Conservation (phyloP, 106 monocot genomes). For the Triglochin maritima region DNA sequence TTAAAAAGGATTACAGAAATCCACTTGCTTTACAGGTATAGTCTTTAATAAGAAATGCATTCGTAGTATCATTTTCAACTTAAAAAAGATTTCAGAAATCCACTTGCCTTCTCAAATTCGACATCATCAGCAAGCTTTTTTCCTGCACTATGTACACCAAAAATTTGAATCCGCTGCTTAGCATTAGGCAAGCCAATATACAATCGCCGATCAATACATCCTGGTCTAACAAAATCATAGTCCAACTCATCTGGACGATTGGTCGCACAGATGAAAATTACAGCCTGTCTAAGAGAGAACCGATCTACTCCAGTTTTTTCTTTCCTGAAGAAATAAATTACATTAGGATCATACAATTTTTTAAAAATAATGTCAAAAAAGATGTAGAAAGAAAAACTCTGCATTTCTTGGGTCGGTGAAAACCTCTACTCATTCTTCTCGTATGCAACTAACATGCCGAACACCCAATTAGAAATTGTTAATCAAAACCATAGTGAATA, state of each 20-base stretch:
- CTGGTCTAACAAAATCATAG: constrained; percentile 59
- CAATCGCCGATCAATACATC: constrained; percentile 72
- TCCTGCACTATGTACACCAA: constrained; percentile 63
- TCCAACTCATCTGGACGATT: constrained; percentile 86
- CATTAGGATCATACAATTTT: background rate
- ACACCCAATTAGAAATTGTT: no score
- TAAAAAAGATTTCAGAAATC: background rate
- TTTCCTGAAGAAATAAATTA: constrained; percentile 35
- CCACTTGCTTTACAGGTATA: no score
- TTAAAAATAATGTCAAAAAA: background rate
- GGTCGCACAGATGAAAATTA: constrained; percentile 85
- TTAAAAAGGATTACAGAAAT: no score
- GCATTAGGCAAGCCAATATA: constrained; percentile 80
- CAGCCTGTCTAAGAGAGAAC: constrained; percentile 74
- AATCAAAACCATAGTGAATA: no score
- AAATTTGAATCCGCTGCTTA: constrained; percentile 58
- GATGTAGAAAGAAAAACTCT: background rate
- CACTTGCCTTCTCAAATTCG: constrained; percentile 50
- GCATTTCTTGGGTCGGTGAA: no score
- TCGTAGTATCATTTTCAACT: no score
- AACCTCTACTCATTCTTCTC: no score
- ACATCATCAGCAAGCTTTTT: constrained; percentile 67
- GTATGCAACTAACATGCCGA: no score
- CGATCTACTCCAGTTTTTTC: constrained; percentile 74
- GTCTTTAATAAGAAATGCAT: no score